Evolutionary conservation across 164 flowering plant genomes (phyloP).

Genomic region (Taxillus chinensis): DNA sequence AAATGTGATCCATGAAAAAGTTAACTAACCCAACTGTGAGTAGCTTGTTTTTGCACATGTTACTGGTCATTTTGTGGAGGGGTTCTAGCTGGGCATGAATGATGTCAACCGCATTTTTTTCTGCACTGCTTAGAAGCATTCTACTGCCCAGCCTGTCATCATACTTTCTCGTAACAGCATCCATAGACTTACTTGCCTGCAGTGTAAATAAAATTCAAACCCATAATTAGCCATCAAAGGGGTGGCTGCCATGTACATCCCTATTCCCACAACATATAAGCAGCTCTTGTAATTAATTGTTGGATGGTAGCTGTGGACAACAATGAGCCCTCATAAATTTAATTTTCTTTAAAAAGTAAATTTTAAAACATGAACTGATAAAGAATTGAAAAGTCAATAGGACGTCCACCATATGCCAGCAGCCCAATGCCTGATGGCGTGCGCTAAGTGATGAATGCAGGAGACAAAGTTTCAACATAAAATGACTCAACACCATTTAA

Average conservation of each 20-base stretch:
- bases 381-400: too few relatives aligned
- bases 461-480: too few relatives aligned
- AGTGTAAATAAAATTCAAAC: conserved; percentile 1
- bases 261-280: too few relatives aligned
- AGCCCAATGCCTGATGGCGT: too few relatives aligned
- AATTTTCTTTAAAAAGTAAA: too few relatives aligned
- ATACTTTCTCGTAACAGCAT: conserved; percentile 59
- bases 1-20: conserved; percentile 93
- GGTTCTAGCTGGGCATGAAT: conserved; percentile 68
- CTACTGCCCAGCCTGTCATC: conserved; percentile 44
- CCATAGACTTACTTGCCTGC: conserved; percentile 82
- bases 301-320: too few relatives aligned
- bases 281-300: too few relatives aligned
- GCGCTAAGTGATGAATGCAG: too few relatives aligned
- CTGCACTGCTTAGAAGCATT: conserved; percentile 46
- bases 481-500: too few relatives aligned
- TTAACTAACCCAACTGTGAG: conserved; percentile 76
- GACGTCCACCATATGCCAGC: too few relatives aligned
- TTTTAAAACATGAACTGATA: too few relatives aligned
- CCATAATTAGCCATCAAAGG: not conserved
- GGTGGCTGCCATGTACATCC: not conserved
- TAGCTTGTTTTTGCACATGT: conserved; percentile 67
- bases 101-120: conserved; percentile 49
- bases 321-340: too few relatives aligned
- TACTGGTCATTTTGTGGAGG: conserved; percentile 73